Evolutionary conservation across 2,329 filamentous ascomycete genomes (phyloP).

Genomic region (Fusarium stilboides): DNA sequence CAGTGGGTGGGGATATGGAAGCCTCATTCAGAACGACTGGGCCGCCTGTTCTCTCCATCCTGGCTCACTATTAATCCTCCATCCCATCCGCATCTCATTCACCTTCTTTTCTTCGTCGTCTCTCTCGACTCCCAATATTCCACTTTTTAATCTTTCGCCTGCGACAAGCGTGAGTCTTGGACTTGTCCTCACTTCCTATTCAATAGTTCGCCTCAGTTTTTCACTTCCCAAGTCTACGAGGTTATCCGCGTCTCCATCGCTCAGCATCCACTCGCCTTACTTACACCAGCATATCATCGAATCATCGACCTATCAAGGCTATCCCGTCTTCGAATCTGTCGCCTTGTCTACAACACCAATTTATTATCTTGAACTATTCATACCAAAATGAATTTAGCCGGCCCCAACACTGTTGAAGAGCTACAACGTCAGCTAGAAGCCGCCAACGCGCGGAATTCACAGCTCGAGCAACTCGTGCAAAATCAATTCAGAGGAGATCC

Average conservation of each 20-base stretch:
- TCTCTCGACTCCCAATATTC: conserved; percentile 44
- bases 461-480: conserved; percentile 46
- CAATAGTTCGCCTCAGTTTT: conserved; percentile 35
- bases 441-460: conserved; percentile 40
- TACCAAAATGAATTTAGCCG: conserved; percentile 48
- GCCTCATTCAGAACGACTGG: conserved; percentile 51
- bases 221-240: conserved; percentile 16
- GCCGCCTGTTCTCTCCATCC: conserved; percentile 47
- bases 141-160: conserved; percentile 41
- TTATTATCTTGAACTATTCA: conserved; percentile 20
- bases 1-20: conserved; percentile 45
- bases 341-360: conserved; percentile 11
- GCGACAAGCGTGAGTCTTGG: conserved; percentile 31
- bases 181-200: conserved; percentile 21
- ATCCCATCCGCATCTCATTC: conserved; percentile 44
- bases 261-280: conserved; percentile 33
- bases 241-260: conserved; percentile 15
- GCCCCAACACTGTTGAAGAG: conserved; percentile 43
- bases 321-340: conserved; percentile 24
- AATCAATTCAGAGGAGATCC: conserved; percentile 39
- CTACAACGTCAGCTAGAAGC: conserved; percentile 49
- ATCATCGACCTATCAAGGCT: conserved; percentile 28
- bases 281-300: conserved; percentile 31
- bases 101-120: conserved; percentile 44
- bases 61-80: conserved; percentile 50